Evolutionary conservation across 1,139 yeast species (phyloP), one percentile per base, ranked within the genome.

Genomic region (Lodderomyces oxycetoniae): DNA sequence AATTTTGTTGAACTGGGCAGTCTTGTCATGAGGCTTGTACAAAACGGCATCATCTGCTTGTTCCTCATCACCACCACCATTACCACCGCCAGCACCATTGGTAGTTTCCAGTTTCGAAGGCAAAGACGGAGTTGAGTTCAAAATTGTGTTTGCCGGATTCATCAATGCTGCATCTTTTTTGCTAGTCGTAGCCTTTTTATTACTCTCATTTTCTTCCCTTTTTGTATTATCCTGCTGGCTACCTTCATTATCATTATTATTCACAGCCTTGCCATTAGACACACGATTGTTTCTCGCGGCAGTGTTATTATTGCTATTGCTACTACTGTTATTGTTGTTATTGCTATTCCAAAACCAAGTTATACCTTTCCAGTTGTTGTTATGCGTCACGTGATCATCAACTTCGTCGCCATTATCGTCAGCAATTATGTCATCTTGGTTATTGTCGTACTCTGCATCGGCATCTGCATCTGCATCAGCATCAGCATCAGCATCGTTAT

Each of bases 11-110:
- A 68, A 67, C 39, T 67, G 69, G 15, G 57, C 51, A 3, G 72
- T 53, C 34, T 63, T 59, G 37, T 62, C 61, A 38, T 68, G 74
- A 2, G 74, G 71, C 39, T 67, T 67, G 46, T 67, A 68, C 39
- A 68, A 54, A 2, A 68, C 73, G 1, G 74, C 74, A 46, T 68
- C 74, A 35, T 67, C 72, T 19, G 27, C 35, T 41, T 45, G n/a
- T 30, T 38, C 13, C 24, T 33, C 33, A n/a, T n/a, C n/a, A n/a
- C n/a, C n/a, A n/a, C n/a, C n/a, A n/a, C n/a, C n/a, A n/a, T n/a
- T n/a, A n/a, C n/a, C n/a, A n/a, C n/a, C n/a, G n/a, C n/a, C n/a
- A n/a, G 26, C 17, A 10, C 26, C 20, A 8, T 20, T 20, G 14
- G 33, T 15, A 3, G 26, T 13, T 10, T 50, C 57, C 27, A 44